Conservation (phyloP, 2,329 filamentous ascomycete species). For the Trichoderma sp. region DNA sequence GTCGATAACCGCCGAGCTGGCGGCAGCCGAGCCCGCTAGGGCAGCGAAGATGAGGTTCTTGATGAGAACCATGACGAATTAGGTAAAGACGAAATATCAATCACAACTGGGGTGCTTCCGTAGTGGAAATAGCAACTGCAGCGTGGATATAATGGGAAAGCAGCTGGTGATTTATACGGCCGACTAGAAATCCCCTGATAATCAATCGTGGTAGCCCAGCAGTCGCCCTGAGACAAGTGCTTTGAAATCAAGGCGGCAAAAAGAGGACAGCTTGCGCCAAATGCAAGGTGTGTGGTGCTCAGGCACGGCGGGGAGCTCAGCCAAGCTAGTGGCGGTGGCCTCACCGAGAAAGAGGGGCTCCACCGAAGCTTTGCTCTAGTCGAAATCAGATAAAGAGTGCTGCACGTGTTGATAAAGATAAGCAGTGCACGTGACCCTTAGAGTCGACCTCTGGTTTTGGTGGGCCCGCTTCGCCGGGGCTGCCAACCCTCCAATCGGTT, state of each 20-base stretch:
- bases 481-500: slow-evolving; percentile 45
- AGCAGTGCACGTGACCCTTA: slow-evolving; percentile 33
- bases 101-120: background rate
- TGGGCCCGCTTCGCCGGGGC: slow-evolving; percentile 40
- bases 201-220: background rate
- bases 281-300: slow-evolving; percentile 6
- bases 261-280: slow-evolving; percentile 30
- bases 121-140: background rate
- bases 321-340: slow-evolving; percentile 5
- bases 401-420: slow-evolving; percentile 27
- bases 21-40: slow-evolving; percentile 60
- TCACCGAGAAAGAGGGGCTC: slow-evolving; percentile 11
- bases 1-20: slow-evolving; percentile 85
- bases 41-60: slow-evolving; percentile 64
- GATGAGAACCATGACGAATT: slow-evolving; percentile 56
- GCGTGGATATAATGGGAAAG: slow-evolving; percentile 1
- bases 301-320: slow-evolving; percentile 24
- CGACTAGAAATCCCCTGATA: background rate
- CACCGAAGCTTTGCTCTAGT: slow-evolving; percentile 8
- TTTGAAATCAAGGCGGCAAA: slow-evolving; percentile 26
- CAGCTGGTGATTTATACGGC: slow-evolving; percentile 1
- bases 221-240: slow-evolving; percentile 17
- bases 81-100: background rate
- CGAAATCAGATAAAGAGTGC: background rate
- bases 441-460: background rate